Conservation (phyloP, 1,284 basidiomycete species). For the Earliella scabrosa region DNA sequence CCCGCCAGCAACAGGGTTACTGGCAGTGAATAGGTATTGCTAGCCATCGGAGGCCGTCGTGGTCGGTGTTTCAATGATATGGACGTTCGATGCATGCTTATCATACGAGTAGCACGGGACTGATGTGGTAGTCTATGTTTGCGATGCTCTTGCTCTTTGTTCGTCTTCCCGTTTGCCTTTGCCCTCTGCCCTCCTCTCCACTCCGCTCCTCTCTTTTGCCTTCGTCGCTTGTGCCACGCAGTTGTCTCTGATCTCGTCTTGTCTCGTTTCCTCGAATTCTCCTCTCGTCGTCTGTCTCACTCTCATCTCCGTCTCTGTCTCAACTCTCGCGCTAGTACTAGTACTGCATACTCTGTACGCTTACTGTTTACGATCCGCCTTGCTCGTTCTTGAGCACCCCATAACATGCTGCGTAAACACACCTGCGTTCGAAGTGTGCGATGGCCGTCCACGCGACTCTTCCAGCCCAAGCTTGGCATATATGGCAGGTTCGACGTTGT, state of each 20-base stretch:
- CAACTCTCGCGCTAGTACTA: not conserved
- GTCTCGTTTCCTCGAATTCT: slow-evolving; percentile 25
- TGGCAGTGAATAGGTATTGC: slow-evolving; percentile 55
- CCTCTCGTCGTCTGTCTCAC: slow-evolving; percentile 19
- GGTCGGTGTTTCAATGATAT: not conserved
- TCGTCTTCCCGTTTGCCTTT: no score
- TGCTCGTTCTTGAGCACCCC: not conserved
- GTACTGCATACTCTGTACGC: slow-evolving; percentile 21
- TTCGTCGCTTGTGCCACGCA: slow-evolving; percentile 2
- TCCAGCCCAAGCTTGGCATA: no score
- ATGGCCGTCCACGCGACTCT: no score
- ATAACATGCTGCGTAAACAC: not conserved
- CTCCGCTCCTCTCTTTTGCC: not conserved
- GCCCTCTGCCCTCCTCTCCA: slow-evolving; percentile 12
- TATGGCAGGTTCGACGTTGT: no score
- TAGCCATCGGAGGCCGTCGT: not conserved
- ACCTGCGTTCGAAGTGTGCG: not conserved
- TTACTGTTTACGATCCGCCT: slow-evolving; percentile 18
- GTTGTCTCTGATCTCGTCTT: slow-evolving; percentile 17
- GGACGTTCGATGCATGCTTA: not conserved
- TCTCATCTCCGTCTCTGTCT: slow-evolving; percentile 30
- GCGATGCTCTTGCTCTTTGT: not conserved
- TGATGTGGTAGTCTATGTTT: not conserved
- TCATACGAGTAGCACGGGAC: no score
- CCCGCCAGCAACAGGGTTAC: slow-evolving; percentile 68